Percentiles rank a stretch among this genome's conserved stretches.
These are phyloP conservation scores for Saccharomycopsis phalli DNA, from an alignment of 1,139 yeast genomes.

Conservation along the genomic window DNA sequence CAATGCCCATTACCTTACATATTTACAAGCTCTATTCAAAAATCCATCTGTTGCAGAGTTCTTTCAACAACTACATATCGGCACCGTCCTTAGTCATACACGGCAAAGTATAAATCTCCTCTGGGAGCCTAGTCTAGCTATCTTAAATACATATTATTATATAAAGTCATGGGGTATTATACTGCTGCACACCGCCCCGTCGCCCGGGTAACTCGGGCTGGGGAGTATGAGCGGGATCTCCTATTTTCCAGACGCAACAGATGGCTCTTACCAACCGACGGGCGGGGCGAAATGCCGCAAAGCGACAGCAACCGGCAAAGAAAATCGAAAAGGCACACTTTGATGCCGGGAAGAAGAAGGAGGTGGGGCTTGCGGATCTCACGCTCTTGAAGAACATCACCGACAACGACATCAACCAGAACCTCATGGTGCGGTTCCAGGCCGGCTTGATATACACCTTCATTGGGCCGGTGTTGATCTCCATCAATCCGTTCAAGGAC, in stretches of 20 bases:
- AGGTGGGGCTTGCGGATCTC: constrained; percentile 94
- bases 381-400: constrained; percentile 82
- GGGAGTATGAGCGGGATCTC: too few relatives aligned
- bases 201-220: too few relatives aligned
- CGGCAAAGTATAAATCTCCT: too few relatives aligned
- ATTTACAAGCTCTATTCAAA: too few relatives aligned
- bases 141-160: too few relatives aligned
- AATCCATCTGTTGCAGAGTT: too few relatives aligned
- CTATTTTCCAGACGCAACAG: not conserved
- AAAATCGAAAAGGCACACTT: constrained; percentile 84
- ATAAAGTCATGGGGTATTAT: too few relatives aligned
- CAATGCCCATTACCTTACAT: too few relatives aligned
- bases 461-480: constrained; percentile 81
- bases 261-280: constrained; percentile 71
- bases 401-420: constrained; percentile 90
- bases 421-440: constrained; percentile 79
- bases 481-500: constrained; percentile 95
- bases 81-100: too few relatives aligned
- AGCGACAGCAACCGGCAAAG: constrained; percentile 48
- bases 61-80: too few relatives aligned
- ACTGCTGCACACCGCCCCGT: too few relatives aligned
- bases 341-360: constrained; percentile 82
- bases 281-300: constrained; percentile 52
- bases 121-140: too few relatives aligned
- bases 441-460: constrained; percentile 86